Percentiles rank a stretch among this genome's conserved stretches.
phyloP scores from a whole-genome alignment of 768 basidiomycete genomes.

The Fomitopsis serialis region DNA sequence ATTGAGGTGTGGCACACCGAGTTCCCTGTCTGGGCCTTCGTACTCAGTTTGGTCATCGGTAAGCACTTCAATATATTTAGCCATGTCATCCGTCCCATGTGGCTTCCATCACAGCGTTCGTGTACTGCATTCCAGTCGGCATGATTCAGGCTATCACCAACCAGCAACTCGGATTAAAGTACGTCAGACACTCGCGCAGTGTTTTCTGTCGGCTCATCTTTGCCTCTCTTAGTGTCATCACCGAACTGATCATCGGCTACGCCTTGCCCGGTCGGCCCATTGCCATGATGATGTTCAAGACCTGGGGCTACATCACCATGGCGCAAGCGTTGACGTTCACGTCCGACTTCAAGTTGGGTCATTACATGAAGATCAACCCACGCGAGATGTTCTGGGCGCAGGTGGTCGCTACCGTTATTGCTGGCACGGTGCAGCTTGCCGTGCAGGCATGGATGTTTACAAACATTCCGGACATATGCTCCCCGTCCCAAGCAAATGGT shows the following conservation, averaged over 20 bases:
- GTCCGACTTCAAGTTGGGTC: constrained; percentile 72
- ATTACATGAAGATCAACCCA: constrained; percentile 67
- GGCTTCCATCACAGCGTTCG: constrained; percentile 26
- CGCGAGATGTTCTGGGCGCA: constrained; percentile 39
- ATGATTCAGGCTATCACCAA: constrained; percentile 83
- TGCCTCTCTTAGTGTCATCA: constrained; percentile 47
- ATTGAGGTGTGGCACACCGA: constrained; percentile 62
- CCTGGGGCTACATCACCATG: constrained; percentile 65
- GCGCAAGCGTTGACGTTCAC: constrained; percentile 62
- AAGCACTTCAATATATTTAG: not conserved
- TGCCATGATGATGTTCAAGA: constrained; percentile 80
- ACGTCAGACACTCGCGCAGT: constrained; percentile 15
- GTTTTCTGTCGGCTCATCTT: not conserved
- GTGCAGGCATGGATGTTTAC: constrained; percentile 64
- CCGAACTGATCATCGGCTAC: constrained; percentile 69
- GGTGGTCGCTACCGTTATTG: constrained; percentile 50
- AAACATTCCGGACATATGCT: constrained; percentile 60
- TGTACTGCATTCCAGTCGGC: constrained; percentile 76
- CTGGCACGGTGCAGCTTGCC: constrained; percentile 62
- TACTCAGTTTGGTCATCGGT: constrained; percentile 42
- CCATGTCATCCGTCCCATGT: too few species aligned
- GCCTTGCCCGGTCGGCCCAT: constrained; percentile 57
- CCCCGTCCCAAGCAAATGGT: constrained; percentile 44
- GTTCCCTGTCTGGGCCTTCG: constrained; percentile 65
- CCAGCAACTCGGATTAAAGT: constrained; percentile 60